phyloP scores from a whole-genome alignment of 2,329 filamentous ascomycete genomes.

The Pseudogymnoascus sp. region DNA sequence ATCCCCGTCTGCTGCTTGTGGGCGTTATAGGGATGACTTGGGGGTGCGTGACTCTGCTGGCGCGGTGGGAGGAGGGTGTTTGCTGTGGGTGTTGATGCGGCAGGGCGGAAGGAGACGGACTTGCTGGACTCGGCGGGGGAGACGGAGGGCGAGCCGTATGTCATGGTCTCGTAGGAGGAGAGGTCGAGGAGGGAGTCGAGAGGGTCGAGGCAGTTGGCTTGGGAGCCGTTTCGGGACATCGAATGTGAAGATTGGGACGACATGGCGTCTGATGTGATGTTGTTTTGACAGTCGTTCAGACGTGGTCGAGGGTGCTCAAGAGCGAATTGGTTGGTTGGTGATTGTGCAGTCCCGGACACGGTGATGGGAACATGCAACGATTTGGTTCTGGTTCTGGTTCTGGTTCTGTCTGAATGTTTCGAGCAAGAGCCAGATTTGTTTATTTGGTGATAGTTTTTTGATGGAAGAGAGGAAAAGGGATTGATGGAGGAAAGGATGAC shows the following conservation, averaged over 20 bases:
- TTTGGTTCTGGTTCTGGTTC: neutral
- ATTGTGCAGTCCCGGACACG: neutral
- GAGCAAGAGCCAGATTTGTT: neutral
- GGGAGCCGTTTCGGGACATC: conserved; percentile 19
- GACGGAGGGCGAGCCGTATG: conserved; percentile 54
- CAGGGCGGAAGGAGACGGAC: conserved; percentile 43
- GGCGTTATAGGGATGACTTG: conserved; percentile 90
- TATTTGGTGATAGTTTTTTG: neutral
- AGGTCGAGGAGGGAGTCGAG: conserved; percentile 55
- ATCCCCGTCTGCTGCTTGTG: conserved; percentile 95
- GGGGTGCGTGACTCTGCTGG: conserved; percentile 61
- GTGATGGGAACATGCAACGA: neutral
- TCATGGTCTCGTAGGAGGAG: conserved; percentile 54
- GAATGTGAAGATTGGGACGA: conserved; percentile 10
- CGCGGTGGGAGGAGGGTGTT: conserved; percentile 44
- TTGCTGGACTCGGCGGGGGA: conserved; percentile 50
- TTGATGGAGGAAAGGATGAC: neutral
- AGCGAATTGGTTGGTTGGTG: neutral
- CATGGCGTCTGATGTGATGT: neutral
- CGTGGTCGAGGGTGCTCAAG: neutral
- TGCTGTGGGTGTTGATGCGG: conserved; percentile 46
- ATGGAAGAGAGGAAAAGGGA: neutral
- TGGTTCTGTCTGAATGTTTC: neutral
- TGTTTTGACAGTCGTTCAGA: neutral
- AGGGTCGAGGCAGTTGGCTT: conserved; percentile 26